phyloP scores from a whole-genome alignment of 495 filamentous ascomycete species.

The Terfezia claveryi region DNA sequence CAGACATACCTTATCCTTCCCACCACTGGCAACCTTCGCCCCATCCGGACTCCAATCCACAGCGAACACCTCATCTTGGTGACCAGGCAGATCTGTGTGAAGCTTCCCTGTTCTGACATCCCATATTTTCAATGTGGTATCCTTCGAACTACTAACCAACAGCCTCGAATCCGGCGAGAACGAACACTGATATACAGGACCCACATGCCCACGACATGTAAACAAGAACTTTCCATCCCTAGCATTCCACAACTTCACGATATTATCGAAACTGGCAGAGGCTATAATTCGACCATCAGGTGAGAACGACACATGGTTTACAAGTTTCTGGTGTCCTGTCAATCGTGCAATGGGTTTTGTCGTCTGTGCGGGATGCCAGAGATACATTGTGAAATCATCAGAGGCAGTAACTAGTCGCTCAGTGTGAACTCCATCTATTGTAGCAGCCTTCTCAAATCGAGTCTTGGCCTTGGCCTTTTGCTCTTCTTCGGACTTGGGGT shows the following conservation, averaged over 20 bases:
- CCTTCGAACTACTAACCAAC: constrained; percentile 67
- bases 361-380: constrained; percentile 69
- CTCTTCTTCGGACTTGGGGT: constrained; percentile 44
- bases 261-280: constrained; percentile 76
- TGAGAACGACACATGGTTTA: constrained; percentile 89
- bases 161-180: constrained; percentile 79
- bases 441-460: constrained; percentile 77
- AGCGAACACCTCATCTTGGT: constrained; percentile 85
- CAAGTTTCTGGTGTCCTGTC: constrained; percentile 82
- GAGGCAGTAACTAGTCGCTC: constrained; percentile 78
- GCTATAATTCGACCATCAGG: constrained; percentile 73
- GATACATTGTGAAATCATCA: constrained; percentile 90
- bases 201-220: constrained; percentile 79
- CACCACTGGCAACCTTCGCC: constrained; percentile 63
- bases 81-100: constrained; percentile 63
- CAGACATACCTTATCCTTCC: constrained; percentile 52
- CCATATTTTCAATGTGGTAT: constrained; percentile 91
- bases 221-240: constrained; percentile 55
- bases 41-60: constrained; percentile 86
- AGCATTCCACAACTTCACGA: constrained; percentile 73
- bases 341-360: constrained; percentile 74
- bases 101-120: constrained; percentile 68
- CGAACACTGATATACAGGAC: constrained; percentile 69
- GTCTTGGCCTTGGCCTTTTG: constrained; percentile 56
- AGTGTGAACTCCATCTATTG: constrained; percentile 48